Base-by-base conservation (phyloP, 148 eudicot genomes). In the Beta vulgaris region DNA sequence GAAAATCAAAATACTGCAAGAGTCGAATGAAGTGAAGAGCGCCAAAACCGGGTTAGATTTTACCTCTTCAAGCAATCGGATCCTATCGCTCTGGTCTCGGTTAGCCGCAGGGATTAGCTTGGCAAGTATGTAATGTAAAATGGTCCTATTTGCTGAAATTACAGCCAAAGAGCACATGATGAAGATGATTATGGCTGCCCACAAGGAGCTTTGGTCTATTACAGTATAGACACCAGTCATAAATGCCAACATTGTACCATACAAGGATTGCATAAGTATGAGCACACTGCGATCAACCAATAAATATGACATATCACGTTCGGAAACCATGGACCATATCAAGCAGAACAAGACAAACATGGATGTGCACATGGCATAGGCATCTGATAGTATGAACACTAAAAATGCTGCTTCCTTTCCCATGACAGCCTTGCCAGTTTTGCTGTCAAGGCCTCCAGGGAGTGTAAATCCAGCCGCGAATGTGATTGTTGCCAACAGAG, bases 401-500 rank as follows among this genome's bases (percentile, higher is more conserved):
- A 62, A 0, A 19, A 62, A 62, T 16, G 66, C 12, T 62, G 23
- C 25, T 35, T 62, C 18, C 12, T 34, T 62, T 19, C 23, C 66
- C 6, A 16, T 1, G 18, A 16, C 18, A 6, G 66, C 66, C 0
- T 34, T 16, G 21, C 42, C 42, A 7, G 42, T 19, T 18, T 32
- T 6, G 0, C 19, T 3, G 14, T 34, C 9, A 31, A 62, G 13
- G 11, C 81, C 77, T 7, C 81, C 77, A 0, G 81, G 81, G 7
- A 78, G 69, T 3, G 81, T 73, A 71, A 78, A 78, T 12, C 67
- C 77, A 26, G 81, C 68, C 4, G 81, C 81, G 23, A 73, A 78
- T 13, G 81, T 78, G 23, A 78, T 73, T 68, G 81, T 78, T 6
- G 66, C 49, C 37, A 78, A 66, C 3, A 78, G 76, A 2, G 77